Percentiles rank a stretch among this genome's conserved stretches.
Evolutionary conservation across 305 asterid species (phyloP).

Genomic region (Solanum aculeatissimum): DNA sequence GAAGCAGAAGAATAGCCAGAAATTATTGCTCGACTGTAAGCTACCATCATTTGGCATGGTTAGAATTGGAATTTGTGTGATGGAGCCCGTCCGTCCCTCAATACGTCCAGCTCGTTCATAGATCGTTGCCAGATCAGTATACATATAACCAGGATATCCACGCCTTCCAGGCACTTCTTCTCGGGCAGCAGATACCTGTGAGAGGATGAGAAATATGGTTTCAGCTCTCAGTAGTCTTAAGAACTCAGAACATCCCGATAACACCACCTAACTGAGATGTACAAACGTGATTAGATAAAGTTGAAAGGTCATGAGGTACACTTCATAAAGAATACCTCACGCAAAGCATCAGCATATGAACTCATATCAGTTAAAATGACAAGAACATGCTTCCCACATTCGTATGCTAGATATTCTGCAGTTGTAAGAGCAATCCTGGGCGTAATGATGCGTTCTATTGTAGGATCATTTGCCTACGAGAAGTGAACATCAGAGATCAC

Average conservation of each 20-base stretch:
- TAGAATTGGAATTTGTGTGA: conserved; percentile 22
- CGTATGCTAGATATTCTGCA: conserved; percentile 93
- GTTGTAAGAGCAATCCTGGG: conserved; percentile 97
- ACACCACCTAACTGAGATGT: background rate
- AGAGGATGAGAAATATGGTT: background rate
- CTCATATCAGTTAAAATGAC: conserved; percentile 99
- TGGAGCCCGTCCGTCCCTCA: conserved; percentile 70
- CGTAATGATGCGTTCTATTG: conserved; percentile 90
- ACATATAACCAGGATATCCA: conserved; percentile 81
- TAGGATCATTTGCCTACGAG: conserved; percentile 91
- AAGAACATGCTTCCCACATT: conserved; percentile 97
- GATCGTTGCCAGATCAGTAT: conserved; percentile 75
- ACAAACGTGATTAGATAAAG: background rate
- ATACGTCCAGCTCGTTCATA: conserved; percentile 82
- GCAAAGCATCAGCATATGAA: conserved; percentile 98
- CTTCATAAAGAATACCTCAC: conserved; percentile 56
- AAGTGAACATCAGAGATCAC: background rate
- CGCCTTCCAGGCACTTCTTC: conserved; percentile 21
- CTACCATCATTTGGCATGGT: conserved; percentile 19
- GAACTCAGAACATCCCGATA: background rate
- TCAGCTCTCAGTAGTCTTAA: background rate
- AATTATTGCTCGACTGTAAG: background rate
- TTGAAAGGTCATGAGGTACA: background rate
- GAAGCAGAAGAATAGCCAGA: background rate
- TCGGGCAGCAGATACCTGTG: conserved; percentile 17